Percentiles rank a stretch among this genome's conserved stretches.
These are phyloP conservation scores for Fusarium domesticum DNA, from an alignment of 2,329 filamentous ascomycete genomes.

Conservation along the genomic window DNA sequence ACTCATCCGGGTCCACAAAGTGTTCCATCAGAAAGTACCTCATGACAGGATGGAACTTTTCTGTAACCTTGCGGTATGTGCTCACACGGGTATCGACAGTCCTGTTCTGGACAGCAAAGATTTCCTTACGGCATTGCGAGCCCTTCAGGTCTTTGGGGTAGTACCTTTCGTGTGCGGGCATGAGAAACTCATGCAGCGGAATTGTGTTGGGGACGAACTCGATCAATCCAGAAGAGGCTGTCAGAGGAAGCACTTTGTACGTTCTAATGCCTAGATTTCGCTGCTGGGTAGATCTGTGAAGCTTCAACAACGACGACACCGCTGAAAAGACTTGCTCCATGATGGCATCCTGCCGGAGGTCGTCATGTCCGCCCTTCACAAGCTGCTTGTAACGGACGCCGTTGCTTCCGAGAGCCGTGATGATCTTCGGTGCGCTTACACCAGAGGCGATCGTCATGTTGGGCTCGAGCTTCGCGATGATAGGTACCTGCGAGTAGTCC, in stretches of 20 bases:
- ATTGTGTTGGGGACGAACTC: conserved; percentile 96
- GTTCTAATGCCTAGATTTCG: conserved; percentile 87
- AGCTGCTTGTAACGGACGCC: conserved; percentile 83
- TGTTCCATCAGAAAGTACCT: conserved; percentile 96
- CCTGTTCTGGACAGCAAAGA: conserved; percentile 68
- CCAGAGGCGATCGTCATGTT: conserved; percentile 84
- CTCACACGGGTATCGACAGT: conserved; percentile 68
- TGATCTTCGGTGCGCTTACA: conserved; percentile 89
- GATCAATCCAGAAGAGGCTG: conserved; percentile 81
- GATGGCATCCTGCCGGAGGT: conserved; percentile 92
- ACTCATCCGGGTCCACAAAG: conserved; percentile 91
- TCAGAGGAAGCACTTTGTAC: conserved; percentile 93
- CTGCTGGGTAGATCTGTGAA: conserved; percentile 82
- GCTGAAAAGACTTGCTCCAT: conserved; percentile 99
- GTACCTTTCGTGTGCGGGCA: conserved; percentile 85
- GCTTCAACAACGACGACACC: conserved; percentile 83
- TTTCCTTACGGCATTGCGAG: conserved; percentile 73
- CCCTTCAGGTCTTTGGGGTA: conserved; percentile 80
- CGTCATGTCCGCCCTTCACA: conserved; percentile 93
- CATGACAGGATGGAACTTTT: conserved; percentile 88
- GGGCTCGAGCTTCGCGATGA: conserved; percentile 68
- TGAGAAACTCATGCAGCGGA: conserved; percentile 85
- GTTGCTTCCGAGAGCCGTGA: conserved; percentile 75
- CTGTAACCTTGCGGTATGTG: conserved; percentile 73
- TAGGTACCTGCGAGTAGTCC: conserved; percentile 74